Conservation (phyloP, 2,329 filamentous ascomycete species). For the Fusarium buxicola region DNA sequence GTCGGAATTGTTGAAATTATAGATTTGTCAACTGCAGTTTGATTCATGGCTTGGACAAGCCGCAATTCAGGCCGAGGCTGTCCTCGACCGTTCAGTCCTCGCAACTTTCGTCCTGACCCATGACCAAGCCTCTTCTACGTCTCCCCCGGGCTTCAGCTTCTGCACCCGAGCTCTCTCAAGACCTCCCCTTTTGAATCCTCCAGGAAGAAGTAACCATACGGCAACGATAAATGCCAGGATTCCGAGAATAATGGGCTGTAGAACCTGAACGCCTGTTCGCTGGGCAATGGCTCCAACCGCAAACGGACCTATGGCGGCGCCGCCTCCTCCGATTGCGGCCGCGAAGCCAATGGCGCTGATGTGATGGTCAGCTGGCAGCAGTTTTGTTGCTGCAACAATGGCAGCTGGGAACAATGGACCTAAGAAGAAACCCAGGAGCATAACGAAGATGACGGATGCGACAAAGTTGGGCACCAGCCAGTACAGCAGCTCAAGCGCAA, state of each 20-base stretch:
- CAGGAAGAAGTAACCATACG: conserved; percentile 60
- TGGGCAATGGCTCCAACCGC: conserved; percentile 75
- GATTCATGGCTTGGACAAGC: background rate
- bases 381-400: conserved; percentile 78
- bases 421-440: conserved; percentile 81
- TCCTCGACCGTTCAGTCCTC: conserved; percentile 1
- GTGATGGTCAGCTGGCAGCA: conserved; percentile 79
- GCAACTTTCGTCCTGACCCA: conserved; percentile 25
- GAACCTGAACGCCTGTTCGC: conserved; percentile 64
- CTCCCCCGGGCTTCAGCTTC: conserved; percentile 51
- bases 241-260: conserved; percentile 67
- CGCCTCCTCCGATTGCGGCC: conserved; percentile 79
- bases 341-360: conserved; percentile 86
- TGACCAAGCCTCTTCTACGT: conserved; percentile 40
- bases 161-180: conserved; percentile 55
- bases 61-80: background rate
- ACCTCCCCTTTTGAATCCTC: conserved; percentile 54
- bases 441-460: conserved; percentile 77
- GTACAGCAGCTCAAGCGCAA: conserved; percentile 77
- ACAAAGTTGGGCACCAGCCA: conserved; percentile 85
- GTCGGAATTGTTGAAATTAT: background rate
- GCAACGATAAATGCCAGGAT: conserved; percentile 59
- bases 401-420: conserved; percentile 83
- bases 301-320: conserved; percentile 75
- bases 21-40: background rate